Evolutionary conservation across 2,329 filamentous ascomycete genomes (phyloP), one percentile per base, ranked within the genome.

Genomic region (Lasiodiplodia hormozganensis): DNA sequence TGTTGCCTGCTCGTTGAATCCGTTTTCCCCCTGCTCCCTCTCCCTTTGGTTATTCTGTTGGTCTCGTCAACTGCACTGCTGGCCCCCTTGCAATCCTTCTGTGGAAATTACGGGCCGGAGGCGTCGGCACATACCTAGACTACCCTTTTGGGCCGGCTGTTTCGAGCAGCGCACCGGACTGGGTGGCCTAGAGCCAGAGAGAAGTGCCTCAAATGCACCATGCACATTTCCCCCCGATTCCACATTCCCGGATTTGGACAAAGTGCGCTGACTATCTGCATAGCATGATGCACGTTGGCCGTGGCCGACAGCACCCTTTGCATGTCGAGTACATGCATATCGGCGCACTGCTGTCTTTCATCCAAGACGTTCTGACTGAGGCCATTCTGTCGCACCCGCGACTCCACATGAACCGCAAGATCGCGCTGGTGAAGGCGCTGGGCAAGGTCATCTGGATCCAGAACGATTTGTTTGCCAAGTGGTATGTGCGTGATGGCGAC

Each of bases 381-480:
- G 92, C 92, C 18, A 89, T 95, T 64, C 85, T 95, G 62, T 90
- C 86, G 3, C 85, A 93, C 74, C 91, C 91, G 1, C 86, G 86
- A 2, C 83, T 96, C 47, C 84, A 86, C 47, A 84, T 92, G 73
- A 83, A 85, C 68, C 86, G 87, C 79, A 94, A 94, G 81, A 89
- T 91, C 21, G 89, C 87, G 25, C 85, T 95, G 4, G 85, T 94
- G 57, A 92, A 90, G 76, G 92, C 92, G 0, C 83, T 95, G 25
- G 88, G 88, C 70, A 95, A 96, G 78, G 89, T 95, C 31, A 90
- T 95, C 71, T 95, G 92, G 92, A 94, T 95, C 72, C 92, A 95
- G 79, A 95, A 95, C 76, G 92, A 95, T 78, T 84, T 95, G 36
- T 92, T 95, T 77, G 90, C 92, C n/a, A 92, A 91, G 77, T 94